A percentile compares a stretch with the other conserved stretches of the same genome.
These are phyloP conservation scores for Lagerstroemia speciosa DNA, from an alignment of 345 rosid species.

Conservation along the genomic window DNA sequence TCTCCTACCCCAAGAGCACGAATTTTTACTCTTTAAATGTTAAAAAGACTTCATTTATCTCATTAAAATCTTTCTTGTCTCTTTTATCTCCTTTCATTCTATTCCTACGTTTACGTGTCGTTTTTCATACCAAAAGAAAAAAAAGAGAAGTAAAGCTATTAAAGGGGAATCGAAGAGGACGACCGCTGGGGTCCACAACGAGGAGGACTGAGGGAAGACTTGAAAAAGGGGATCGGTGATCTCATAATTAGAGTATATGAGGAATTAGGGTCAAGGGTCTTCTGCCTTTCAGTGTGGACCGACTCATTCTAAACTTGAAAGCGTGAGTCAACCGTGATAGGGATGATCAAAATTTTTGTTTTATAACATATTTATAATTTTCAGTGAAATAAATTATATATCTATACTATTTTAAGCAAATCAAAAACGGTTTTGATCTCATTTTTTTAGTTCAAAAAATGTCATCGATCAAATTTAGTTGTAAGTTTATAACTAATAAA, in stretches of 20 bases:
- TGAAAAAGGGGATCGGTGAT: neutral
- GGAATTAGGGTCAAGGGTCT: constrained; percentile 4
- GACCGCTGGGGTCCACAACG: neutral
- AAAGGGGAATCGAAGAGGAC: neutral
- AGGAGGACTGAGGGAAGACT: neutral
- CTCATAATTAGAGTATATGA: neutral
- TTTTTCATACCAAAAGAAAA: no score
- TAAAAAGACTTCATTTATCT: no score
- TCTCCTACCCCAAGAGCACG: no score
- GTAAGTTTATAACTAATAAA: no score
- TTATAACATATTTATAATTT: neutral
- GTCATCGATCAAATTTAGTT: no score
- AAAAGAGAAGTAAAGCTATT: neutral
- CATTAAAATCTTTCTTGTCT: no score
- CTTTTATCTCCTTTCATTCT: no score
- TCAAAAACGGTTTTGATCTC: no score
- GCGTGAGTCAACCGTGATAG: constrained; percentile 6
- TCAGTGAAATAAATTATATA: neutral
- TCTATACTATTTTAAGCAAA: no score
- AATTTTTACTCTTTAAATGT: no score
- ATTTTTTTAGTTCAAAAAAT: no score
- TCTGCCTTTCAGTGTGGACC: constrained; percentile 2
- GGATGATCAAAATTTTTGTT: neutral
- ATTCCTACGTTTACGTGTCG: no score
- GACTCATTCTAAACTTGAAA: neutral